Percentiles rank a stretch among this genome's conserved stretches.
These are phyloP conservation scores for Rhododendron vialii DNA, from an alignment of 148 eudicot species.

Conservation along the genomic window DNA sequence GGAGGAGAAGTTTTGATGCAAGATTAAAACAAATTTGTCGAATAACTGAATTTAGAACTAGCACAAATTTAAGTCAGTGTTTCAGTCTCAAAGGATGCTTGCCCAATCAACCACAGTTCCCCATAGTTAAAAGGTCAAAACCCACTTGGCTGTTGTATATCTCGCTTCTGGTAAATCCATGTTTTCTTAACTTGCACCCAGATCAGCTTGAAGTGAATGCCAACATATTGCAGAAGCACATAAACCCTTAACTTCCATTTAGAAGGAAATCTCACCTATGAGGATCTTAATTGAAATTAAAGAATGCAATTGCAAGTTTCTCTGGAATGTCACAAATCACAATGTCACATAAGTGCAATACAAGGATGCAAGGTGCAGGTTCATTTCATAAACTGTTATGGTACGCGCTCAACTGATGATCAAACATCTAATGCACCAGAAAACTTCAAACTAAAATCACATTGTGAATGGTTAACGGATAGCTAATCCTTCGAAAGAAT, in stretches of 20 bases:
- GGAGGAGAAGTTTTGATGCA: neutral
- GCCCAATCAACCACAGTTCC: neutral
- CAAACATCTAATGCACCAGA: neutral
- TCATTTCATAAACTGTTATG: neutral
- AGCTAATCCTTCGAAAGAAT: neutral
- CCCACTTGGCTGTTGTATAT: neutral
- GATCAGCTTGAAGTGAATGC: neutral
- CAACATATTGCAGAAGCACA: neutral
- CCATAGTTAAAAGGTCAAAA: neutral
- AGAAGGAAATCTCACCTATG: neutral
- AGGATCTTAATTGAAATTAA: neutral
- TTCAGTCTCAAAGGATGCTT: neutral
- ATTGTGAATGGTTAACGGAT: neutral
- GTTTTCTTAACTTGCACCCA: neutral
- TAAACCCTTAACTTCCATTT: neutral
- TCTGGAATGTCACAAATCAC: neutral
- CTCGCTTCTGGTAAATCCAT: neutral
- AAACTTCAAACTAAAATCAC: neutral
- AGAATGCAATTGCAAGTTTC: neutral
- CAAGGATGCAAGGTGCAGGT: neutral
- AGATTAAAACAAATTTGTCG: neutral
- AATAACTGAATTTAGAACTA: neutral
- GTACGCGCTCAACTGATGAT: neutral
- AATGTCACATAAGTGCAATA: neutral
- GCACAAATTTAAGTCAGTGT: neutral